Evolutionary conservation across 1,139 yeast genomes (phyloP).

Genomic region (Casaregolazyma suthepensis): DNA sequence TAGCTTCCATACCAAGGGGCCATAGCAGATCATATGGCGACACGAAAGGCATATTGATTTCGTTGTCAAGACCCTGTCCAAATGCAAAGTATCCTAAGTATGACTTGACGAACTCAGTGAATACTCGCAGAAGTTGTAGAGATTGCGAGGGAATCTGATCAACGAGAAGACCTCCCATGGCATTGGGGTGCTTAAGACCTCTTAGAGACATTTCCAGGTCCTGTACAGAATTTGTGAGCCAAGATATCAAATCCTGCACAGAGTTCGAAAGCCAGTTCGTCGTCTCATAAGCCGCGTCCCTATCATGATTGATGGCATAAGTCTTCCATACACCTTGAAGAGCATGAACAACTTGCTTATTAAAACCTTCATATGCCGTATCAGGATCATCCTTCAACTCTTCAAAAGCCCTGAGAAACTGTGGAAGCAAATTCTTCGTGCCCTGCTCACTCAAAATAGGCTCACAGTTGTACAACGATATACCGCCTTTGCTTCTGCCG

Average conservation of each 20-base stretch:
- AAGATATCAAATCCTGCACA: background rate
- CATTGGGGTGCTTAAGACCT: conserved; percentile 41
- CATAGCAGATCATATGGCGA: conserved; percentile 6
- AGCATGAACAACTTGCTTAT: background rate
- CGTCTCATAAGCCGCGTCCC: background rate
- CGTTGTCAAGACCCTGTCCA: background rate
- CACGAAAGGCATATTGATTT: background rate
- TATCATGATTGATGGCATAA: background rate
- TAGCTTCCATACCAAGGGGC: conserved; percentile 7
- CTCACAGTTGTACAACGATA: background rate
- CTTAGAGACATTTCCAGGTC: conserved; percentile 63
- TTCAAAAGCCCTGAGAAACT: conserved; percentile 5
- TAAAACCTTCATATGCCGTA: conserved; percentile 2
- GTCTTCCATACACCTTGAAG: background rate
- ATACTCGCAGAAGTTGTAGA: conserved; percentile 51
- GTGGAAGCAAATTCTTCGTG: conserved; percentile 7
- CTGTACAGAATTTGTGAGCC: conserved; percentile 50
- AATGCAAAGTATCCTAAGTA: conserved; percentile 5
- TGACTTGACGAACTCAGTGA: conserved; percentile 29
- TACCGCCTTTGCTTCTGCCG: background rate
- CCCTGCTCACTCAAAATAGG: background rate
- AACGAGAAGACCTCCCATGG: conserved; percentile 40
- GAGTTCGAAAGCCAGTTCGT: background rate
- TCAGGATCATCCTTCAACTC: background rate
- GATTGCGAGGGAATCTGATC: conserved; percentile 57